These are phyloP conservation scores for Aspergillus clavatus DNA, from an alignment of 2,329 filamentous ascomycete species.

Conservation along the genomic window DNA sequence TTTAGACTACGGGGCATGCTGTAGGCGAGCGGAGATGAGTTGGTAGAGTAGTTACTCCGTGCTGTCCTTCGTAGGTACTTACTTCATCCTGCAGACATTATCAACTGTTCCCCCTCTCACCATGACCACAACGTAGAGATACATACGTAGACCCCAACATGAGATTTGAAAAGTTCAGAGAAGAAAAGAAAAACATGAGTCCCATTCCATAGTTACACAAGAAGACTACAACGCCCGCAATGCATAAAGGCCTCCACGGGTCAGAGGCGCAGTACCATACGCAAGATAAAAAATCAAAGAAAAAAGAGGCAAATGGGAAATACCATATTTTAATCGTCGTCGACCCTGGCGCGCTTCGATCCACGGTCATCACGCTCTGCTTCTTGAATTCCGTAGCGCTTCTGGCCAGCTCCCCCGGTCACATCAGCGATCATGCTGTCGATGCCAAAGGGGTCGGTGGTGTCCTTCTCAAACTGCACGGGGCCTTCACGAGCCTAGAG, in stretches of 20 bases:
- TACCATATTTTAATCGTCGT: constrained; percentile 62
- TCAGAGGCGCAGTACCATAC: constrained; percentile 8
- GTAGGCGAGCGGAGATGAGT: no score
- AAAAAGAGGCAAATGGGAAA: background rate
- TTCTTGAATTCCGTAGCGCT: constrained; percentile 43
- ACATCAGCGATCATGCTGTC: constrained; percentile 87
- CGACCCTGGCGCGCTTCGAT: constrained; percentile 69
- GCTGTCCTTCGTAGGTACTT: no score
- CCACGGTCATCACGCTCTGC: constrained; percentile 32
- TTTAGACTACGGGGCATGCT: background rate
- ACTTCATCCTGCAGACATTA: no score
- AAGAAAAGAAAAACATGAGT: constrained; percentile 7
- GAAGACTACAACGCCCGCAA: constrained; percentile 26
- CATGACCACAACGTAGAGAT: background rate
- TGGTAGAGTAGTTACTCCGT: no score
- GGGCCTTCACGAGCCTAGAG: constrained; percentile 73
- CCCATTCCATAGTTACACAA: background rate
- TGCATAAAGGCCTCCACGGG: constrained; percentile 17
- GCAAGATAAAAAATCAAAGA: constrained; percentile 8
- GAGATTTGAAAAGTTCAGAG: no score
- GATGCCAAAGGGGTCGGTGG: constrained; percentile 83
- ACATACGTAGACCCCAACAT: no score
- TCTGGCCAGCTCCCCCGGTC: constrained; percentile 49
- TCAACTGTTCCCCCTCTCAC: background rate
- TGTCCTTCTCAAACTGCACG: constrained; percentile 93